Evolutionary conservation across 73 alveolate genomes (phyloP), one percentile per base, ranked within the genome.

Genomic region (Stentor coeruleus): DNA sequence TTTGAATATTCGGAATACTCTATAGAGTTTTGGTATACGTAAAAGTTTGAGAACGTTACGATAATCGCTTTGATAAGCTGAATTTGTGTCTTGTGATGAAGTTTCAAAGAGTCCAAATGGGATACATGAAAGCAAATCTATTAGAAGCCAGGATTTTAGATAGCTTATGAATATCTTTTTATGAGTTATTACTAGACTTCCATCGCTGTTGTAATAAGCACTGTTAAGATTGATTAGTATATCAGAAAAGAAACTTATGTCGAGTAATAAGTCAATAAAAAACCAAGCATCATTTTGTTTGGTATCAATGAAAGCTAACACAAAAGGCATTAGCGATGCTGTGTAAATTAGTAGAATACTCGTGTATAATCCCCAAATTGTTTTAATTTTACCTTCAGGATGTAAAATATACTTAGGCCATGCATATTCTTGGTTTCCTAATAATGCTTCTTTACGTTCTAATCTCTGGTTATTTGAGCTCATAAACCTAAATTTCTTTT

Each of bases 291-390:
- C 74, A 0, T 41, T 74, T n/a, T n/a, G 37, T 26, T 58, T 82
- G 30, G 41, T 37, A 3, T 81, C 91, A 20, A 74, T 76, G 74
- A 91, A 91, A n/a, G 95, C 81, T 33, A 91, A 59, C 59, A 60
- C 66, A 58, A 42, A 89, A 4, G 97, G 97, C 88, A 88, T 91
- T 31, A 91, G 4, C 3, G 86, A 83, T 31, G 95, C 97, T 3
- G 88, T 84, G 39, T 87, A 87, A 3, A 89, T 37, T 14, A 91
- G 38, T 6, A 91, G 39, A 33, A 91, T 41, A 35, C 89, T 59
- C 36, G 89, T 57, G 3, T 84, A 4, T 37, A 91, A 35, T 30
- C 84, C 72, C 95, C 95, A 91, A 77, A 74, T 30, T 2, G 60
- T 59, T 80, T 82, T 91, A 31, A 86, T 85, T 38, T 55, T 35